Evolutionary conservation across 352 stramenopile genomes (phyloP), one percentile per base, ranked within the genome.

Genomic region (Globisporangium viniferum): DNA sequence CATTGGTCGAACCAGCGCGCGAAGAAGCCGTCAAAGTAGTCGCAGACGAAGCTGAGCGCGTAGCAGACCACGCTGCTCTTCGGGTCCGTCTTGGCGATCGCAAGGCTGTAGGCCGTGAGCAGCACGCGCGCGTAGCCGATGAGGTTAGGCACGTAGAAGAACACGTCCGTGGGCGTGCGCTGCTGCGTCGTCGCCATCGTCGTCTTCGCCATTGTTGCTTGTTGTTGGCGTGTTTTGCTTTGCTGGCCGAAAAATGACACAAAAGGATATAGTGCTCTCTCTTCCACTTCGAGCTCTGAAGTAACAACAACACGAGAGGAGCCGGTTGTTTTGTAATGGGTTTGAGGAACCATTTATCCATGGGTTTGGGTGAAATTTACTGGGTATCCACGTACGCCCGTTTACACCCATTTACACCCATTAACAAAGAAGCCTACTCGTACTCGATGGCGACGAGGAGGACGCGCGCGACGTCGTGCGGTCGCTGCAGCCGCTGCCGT

Each of bases 21-120:
- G 59, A 98, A 97, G 74, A 98, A 95, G 66, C 97, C 97, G 80
- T 99, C 97, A 69, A 99, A 98, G 68, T 98, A 94, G 83, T 99
- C 97, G 72, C 96, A 98, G 8, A 91, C 90, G 80, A 99, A 99
- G 75, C 93, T 98, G 58, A 97, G 73, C 44, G 97, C 74, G 77
- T 99, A 99, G 78, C 89, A 96, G 41, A 88, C 20, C 14, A 97
- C 74, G 69, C 86, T 92, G 18, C 79, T 79, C 72, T 90, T 86
- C 73, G 91, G 96, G 64, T 61, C 24, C 48, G 67, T 58, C 60
- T 89, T 74, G 55, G 90, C 88, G 61, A 98, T 83, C 55, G 76
- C 78, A 36, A 99, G 86, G 71, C 84, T 97, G 69, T 90, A 85
- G 44, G 96, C 62, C 20, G 93, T 97, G 59, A 94, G 88, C 44